A percentile compares a stretch with the other conserved stretches of the same genome.
Evolutionary conservation across 2,329 filamentous ascomycete genomes (phyloP).

Genomic region (Diaporthe batatas): DNA sequence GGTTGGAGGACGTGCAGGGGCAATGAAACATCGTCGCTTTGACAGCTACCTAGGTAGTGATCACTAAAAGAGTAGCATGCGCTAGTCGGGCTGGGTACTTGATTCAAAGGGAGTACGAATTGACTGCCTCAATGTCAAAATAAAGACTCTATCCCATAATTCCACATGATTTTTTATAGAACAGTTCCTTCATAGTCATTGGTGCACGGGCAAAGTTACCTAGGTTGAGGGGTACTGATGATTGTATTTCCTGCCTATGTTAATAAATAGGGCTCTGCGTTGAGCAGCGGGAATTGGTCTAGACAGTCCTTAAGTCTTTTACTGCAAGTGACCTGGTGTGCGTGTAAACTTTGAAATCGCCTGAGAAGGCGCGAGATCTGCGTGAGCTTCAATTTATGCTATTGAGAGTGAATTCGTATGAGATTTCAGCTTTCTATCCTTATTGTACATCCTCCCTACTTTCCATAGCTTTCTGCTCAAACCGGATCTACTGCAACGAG

Average conservation of each 20-base stretch:
- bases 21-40: neutral
- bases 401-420: neutral
- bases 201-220: too few species aligned
- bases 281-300: too few species aligned
- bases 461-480: conserved; percentile 47
- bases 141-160: too few species aligned
- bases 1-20: neutral
- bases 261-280: too few species aligned
- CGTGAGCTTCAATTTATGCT: neutral
- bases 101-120: neutral
- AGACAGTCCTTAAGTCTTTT: too few species aligned
- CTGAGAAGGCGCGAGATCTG: neutral
- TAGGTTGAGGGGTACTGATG: too few species aligned
- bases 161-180: neutral
- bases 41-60: neutral
- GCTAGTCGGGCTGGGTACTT: neutral
- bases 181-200: too few species aligned
- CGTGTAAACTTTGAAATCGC: too few species aligned
- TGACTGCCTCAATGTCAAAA: neutral
- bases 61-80: neutral
- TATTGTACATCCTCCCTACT: conserved; percentile 38
- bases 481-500: conserved; percentile 52
- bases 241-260: too few species aligned
- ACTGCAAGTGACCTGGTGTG: too few species aligned
- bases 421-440: too few species aligned